Base-by-base conservation (phyloP, 106 monocot genomes). In the Allium sativum region DNA sequence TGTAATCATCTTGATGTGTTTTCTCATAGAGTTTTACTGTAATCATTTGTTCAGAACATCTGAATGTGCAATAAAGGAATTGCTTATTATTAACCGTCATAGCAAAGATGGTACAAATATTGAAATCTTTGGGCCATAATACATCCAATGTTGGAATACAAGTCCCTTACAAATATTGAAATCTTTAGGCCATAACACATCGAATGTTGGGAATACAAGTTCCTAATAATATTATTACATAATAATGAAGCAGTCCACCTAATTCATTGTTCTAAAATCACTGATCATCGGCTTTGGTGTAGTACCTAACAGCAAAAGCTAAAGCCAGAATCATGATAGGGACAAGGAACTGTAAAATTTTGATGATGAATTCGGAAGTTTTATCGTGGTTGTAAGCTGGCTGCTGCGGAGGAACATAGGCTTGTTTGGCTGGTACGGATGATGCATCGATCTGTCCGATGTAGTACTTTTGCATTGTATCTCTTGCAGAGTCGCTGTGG, bases 261-360 rank as follows among this genome's bases (percentile, higher is more conserved):
- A 31, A 31, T 31, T 31, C 31, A 31, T 31, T 3, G 31, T 50
- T 50, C 8, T 3, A 11, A 50, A 50, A 15, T 50, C 2, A 55
- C 3, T 42, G 11, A 50, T 76, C 73, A 53, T 82, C 79, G 20
- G 21, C 70, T 66, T 82, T 85, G 61, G 89, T 85, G 67, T 68
- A 89, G 58, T 72, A 58, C 43, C 77, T 71, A 31, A 85, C 72
- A 21, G 48, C 79, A 74, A 82, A 79, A n/a, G 85, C 82, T 13
- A 90, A 59, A 18, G 76, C 89, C 65, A 90, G 50, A 47, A 90
- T 90, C 62, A 85, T 13, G 44, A 90, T 43, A 7, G 89, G 90
- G 10, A 90, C 79, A 16, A 85, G 65, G 58, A 89, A 73, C 76
- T 84, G 89, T 18, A 81, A 56, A 22, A 84, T 73, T 48, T 81